Conservation (phyloP, 257 asterid genomes). For the Solanum ossicruentum region DNA sequence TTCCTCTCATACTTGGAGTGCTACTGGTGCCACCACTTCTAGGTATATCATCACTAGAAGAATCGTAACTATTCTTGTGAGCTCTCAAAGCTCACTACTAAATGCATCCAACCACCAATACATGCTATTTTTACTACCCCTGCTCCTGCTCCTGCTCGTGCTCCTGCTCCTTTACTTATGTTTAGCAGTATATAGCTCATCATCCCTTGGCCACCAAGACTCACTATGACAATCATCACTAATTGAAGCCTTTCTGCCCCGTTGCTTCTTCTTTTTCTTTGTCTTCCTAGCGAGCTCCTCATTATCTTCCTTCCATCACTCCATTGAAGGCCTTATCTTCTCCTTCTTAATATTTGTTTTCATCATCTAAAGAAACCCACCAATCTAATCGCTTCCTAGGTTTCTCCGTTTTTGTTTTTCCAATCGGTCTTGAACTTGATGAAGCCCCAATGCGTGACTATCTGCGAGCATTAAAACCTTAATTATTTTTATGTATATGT, state of each 20-base stretch:
- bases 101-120: slow-evolving; percentile 92
- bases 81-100: slow-evolving; percentile 68
- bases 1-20: slow-evolving; percentile 96
- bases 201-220: slow-evolving; percentile 57
- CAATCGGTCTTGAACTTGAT: slow-evolving; percentile 24
- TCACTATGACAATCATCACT: slow-evolving; percentile 46
- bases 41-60: slow-evolving; percentile 64
- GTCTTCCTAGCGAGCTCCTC: slow-evolving; percentile 83
- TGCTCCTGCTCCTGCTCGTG: slow-evolving; percentile 35
- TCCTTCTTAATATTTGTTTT: slow-evolving; percentile 42
- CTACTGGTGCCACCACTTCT: slow-evolving; percentile 82
- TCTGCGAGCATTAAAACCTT: no score
- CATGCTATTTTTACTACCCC: slow-evolving; percentile 61
- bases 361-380: slow-evolving; percentile 88
- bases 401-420: slow-evolving; percentile 45
- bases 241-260: slow-evolving; percentile 22
- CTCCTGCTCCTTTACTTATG: slow-evolving; percentile 42
- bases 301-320: slow-evolving; percentile 98
- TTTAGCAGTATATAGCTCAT: slow-evolving; percentile 22
- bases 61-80: slow-evolving; percentile 49
- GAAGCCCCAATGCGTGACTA: slow-evolving; percentile 29
- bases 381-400: slow-evolving; percentile 57
- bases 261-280: slow-evolving; percentile 52
- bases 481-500: no score
- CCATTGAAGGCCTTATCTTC: slow-evolving; percentile 86